Evolutionary conservation across 306 rosid genomes (phyloP), one percentile per base, ranked within the genome.

Genomic region (Trichosanthes truncata): DNA sequence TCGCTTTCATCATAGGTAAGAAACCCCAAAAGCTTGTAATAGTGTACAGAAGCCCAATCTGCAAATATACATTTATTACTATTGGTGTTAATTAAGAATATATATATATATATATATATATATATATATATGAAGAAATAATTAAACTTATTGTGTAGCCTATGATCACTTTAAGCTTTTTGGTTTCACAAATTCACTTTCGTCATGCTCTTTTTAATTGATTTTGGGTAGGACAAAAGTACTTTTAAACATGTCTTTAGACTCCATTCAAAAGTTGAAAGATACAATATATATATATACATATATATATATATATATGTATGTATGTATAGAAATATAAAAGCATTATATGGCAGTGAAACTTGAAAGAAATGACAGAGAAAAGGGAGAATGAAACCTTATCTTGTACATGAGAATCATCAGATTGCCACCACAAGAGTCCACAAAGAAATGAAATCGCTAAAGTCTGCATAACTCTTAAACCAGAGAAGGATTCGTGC

Each of bases 21-120:
- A 88, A 88, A 0, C 83, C 81, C 97, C 97, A 91, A 72, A 93
- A 89, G 53, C 87, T 86, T 4, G 82, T 10, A 13, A 81, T 43
- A 67, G 78, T 80, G 87, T 83, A 89, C 18, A 89, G 84, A 40
- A 91, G 89, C 14, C 94, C 97, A 59, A 84, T 62, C 97, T 93
- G 80, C 84, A 83, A 36, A 23, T 9, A 13, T 9, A 4, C 6
- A 56, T 8, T 23, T 1, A n/a, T 1, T 18, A 17, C 25, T 51
- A 53, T 18, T 51, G 21, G 15, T 43, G 35, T 23, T 33, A 25
- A 18, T n/a, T n/a, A n/a, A n/a, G n/a, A n/a, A n/a, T n/a, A n/a
- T n/a, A n/a, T n/a, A n/a, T n/a, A n/a, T n/a, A n/a, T n/a, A n/a
- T n/a, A n/a, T n/a, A n/a, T n/a, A n/a, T n/a, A n/a, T n/a, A n/a